Base-by-base conservation (phyloP, 768 basidiomycete genomes). In the Rhizopogon salebrosus region DNA sequence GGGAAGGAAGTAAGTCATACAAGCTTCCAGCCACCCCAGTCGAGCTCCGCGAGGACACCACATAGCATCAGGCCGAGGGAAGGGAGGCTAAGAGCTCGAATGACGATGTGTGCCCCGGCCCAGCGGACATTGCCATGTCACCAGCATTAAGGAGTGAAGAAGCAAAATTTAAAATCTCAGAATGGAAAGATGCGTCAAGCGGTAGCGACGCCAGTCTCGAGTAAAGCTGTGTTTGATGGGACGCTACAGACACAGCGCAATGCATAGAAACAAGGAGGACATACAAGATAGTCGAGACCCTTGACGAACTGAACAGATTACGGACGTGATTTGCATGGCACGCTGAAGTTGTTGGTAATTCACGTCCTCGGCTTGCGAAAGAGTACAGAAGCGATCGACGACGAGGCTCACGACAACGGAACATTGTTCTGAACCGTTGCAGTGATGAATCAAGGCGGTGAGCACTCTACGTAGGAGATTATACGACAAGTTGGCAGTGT, bases 371-470 rank as follows among this genome's bases (percentile, higher is more conserved):
- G 50, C 54, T 18, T 39, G 23, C 49, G 55, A 52, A 14, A 56
- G 36, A 1, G 59, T 39, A 13, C 62, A 56, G 52, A 82, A 72
- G 38, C 69, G 68, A 26, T 71, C 63, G 1, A 82, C 62, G 3
- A 92, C 58, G 9, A 80, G 58, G 16, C 88, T 82, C 2, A 77
- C 76, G 2, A 90, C 58, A 0, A 76, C 61, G 4, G 76, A 63
- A 63, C 88, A 92, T 45, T 84, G 78, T 22, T 87, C 83, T 0
- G 85, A 69, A 20, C 75, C 76, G 57, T 85, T 86, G 65, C 86
- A 85, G 60, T 95, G 92, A 62, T 95, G 94, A 18, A 88, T 82
- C 11, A 92, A 70, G 1, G 92, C 85, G 0, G 92, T 95, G 2
- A 92, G 70, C 1, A 86, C 71, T 31, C 92, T 82, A 8, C 88